Evolutionary conservation across 441 rosid genomes (phyloP), one percentile per base, ranked within the genome.

Genomic region (Biscutella laevigata): DNA sequence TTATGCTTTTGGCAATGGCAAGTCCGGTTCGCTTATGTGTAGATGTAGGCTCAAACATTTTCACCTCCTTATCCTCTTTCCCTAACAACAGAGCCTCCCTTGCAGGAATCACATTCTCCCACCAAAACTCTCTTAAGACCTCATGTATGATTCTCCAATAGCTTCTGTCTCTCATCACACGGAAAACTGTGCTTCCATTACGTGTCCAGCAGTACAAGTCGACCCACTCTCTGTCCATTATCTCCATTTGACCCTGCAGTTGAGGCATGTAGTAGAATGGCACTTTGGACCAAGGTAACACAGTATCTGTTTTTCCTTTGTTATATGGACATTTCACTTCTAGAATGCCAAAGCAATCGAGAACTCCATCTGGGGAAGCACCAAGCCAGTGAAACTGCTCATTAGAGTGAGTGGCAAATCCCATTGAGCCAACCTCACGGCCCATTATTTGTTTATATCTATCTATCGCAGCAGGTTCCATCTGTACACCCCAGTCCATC

Each of bases 191-290:
- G 74, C 97, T 86, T 56, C 94, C 97, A 19, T 89, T 88, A 12
- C 70, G 74, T 7, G 95, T 91, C 96, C 96, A 91, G 71, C 96
- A 91, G 69, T 81, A 91, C 54, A 91, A 54, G 63, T 91, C 90
- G 0, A 86, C 86, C 98, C 98, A 91, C 6, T 91, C 96, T 44
- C 96, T 68, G 53, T 78, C 78, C 95, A 88, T 83, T 42, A 91
- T 80, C 74, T 91, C 96, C 88, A 91, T 76, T 49, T 91, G 98
- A 34, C 98, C 98, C 56, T 91, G 98, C 57, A 88, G 74, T 64
- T 88, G 96, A 55, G 96, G 98, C 95, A 88, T 85, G 76, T 88
- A 88, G 57, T 91, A 88, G 74, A 81, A 91, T 0, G 98, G 98
- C 60, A 88, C 58, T 6, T 75, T 71, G 15, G 83, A 70, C 98